Percentiles rank a stretch among this genome's conserved stretches.
phyloP scores from a whole-genome alignment of 1,139 yeast genomes.

The Yamadazyma buinensis region DNA sequence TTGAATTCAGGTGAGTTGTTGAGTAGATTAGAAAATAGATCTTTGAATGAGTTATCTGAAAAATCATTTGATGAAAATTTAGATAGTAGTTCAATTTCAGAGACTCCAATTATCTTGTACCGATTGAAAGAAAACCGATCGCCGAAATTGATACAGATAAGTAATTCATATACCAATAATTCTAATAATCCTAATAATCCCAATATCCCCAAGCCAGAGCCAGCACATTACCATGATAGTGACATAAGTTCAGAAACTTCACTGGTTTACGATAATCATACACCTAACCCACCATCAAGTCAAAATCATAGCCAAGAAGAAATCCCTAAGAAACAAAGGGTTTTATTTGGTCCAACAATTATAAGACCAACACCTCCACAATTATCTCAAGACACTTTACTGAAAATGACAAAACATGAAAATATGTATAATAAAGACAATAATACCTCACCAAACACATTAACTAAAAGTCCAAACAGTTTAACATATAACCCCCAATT shows the following conservation, averaged over 20 bases:
- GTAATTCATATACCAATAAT: too few species aligned
- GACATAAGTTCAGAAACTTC: slow-evolving; percentile 13
- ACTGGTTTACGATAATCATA: slow-evolving; percentile 1
- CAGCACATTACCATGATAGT: slow-evolving; percentile 16
- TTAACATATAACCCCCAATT: neutral
- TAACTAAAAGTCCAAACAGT: too few species aligned
- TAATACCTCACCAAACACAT: neutral
- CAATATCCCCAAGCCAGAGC: slow-evolving; percentile 10
- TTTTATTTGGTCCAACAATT: slow-evolving; percentile 2
- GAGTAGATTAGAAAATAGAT: slow-evolving; percentile 21
- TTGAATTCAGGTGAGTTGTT: slow-evolving; percentile 33
- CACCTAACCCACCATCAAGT: neutral
- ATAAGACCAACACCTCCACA: slow-evolving; percentile 15
- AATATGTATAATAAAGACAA: slow-evolving; percentile 10
- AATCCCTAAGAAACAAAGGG: too few species aligned
- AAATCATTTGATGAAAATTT: slow-evolving; percentile 4
- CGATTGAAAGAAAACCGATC: slow-evolving; percentile 6
- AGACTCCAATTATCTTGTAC: slow-evolving; percentile 8
- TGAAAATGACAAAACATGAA: slow-evolving; percentile 11
- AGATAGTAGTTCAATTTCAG: slow-evolving; percentile 1
- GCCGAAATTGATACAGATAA: slow-evolving; percentile 11
- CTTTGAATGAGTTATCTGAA: slow-evolving; percentile 12
- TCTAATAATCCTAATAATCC: too few species aligned
- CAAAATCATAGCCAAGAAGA: too few species aligned
- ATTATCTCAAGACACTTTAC: slow-evolving; percentile 12